These are phyloP conservation scores for Lumnitzera racemosa DNA, from an alignment of 345 rosid genomes.

Conservation along the genomic window DNA sequence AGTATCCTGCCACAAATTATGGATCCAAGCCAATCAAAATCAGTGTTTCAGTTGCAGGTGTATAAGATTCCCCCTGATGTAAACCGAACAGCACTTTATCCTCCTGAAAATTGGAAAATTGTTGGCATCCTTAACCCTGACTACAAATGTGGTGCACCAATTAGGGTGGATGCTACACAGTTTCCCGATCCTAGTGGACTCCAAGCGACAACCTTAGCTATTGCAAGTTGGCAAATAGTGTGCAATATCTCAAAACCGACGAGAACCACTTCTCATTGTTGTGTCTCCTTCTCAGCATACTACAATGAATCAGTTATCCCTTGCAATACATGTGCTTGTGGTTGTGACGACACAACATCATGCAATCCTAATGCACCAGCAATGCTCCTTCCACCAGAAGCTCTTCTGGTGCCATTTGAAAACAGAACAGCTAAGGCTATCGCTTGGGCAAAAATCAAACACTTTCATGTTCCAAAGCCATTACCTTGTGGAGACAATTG, in stretches of 20 bases:
- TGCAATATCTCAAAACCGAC: conserved; percentile 77
- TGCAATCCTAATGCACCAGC: conserved; percentile 48
- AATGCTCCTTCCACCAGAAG: conserved; percentile 69
- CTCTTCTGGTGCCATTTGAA: conserved; percentile 64
- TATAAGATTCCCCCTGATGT: conserved; percentile 71
- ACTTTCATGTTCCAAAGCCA: conserved; percentile 39
- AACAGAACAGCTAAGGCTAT: conserved; percentile 62
- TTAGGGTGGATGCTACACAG: conserved; percentile 55
- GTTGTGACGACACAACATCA: conserved; percentile 33
- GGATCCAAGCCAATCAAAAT: conserved; percentile 45
- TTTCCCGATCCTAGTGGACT: conserved; percentile 74
- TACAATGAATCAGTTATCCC: conserved; percentile 73
- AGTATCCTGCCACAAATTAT: conserved; percentile 55
- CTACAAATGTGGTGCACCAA: conserved; percentile 66
- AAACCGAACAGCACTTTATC: conserved; percentile 51
- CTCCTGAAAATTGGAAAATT: conserved; percentile 72
- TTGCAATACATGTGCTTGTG: conserved; percentile 89
- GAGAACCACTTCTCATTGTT: conserved; percentile 45
- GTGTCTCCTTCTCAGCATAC: conserved; percentile 89
- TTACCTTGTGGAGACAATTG: conserved; percentile 89
- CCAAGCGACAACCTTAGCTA: conserved; percentile 31
- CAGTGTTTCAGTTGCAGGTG: conserved; percentile 70
- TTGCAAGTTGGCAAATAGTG: conserved; percentile 71
- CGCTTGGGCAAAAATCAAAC: conserved; percentile 73
- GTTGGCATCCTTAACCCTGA: conserved; percentile 58